Evolutionary conservation across 257 asterid species (phyloP).

Genomic region (Orobanche coerulescens): DNA sequence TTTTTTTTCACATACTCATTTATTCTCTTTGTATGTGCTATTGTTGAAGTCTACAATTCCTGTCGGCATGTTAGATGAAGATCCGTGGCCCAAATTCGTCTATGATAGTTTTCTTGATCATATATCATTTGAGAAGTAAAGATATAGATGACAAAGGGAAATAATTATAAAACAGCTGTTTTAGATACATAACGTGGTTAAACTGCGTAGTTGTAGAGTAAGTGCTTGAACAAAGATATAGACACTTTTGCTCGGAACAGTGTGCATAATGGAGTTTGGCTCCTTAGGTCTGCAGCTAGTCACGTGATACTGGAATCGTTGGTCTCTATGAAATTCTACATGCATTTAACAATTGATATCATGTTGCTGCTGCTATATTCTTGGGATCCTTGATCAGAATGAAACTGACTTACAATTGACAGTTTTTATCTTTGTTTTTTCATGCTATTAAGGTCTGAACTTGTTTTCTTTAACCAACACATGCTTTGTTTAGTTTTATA

Average conservation of each 20-base stretch:
- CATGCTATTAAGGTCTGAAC: not conserved
- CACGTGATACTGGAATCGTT: not conserved
- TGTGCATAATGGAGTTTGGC: conserved; percentile 1
- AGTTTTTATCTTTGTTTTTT: not conserved
- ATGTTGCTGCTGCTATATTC: not conserved
- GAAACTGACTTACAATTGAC: not conserved
- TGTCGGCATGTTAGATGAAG: not conserved
- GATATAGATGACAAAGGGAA: not conserved
- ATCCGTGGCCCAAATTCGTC: not conserved
- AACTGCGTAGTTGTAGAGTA: not conserved
- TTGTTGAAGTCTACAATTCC: not conserved
- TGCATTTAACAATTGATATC: not conserved
- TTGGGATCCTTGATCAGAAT: not conserved
- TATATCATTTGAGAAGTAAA: not conserved
- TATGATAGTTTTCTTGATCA: not conserved
- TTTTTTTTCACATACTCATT: conserved; percentile 1
- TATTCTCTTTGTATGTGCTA: not conserved
- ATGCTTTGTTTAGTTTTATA: not conserved
- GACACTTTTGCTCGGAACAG: not conserved
- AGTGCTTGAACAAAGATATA: not conserved
- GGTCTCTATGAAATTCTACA: not conserved
- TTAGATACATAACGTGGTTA: not conserved
- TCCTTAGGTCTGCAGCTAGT: conserved; percentile 5
- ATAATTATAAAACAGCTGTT: not conserved
- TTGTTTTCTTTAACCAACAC: not conserved